These are phyloP conservation scores for Penicillium rolfsii DNA, from an alignment of 2,329 filamentous ascomycete genomes.

Conservation along the genomic window DNA sequence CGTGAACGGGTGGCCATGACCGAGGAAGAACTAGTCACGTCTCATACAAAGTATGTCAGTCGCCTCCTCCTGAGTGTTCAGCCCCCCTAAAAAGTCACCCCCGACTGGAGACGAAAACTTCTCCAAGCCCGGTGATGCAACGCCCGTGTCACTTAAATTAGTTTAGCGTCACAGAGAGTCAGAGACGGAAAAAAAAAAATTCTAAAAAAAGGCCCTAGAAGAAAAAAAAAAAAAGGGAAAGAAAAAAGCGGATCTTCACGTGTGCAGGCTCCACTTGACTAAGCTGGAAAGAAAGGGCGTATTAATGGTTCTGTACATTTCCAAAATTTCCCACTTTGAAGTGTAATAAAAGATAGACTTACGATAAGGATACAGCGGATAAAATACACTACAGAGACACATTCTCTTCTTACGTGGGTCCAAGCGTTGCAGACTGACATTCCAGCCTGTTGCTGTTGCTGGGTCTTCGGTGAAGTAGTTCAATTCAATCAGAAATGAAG, in stretches of 20 bases:
- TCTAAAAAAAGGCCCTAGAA: constrained; percentile 17
- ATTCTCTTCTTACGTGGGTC: constrained; percentile 6
- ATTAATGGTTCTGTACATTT: not conserved
- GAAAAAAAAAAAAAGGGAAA: constrained; percentile 14
- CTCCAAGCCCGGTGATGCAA: constrained; percentile 25
- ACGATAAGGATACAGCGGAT: not conserved
- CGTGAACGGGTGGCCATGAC: constrained; percentile 7
- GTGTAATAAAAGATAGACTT: not conserved
- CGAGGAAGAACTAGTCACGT: constrained; percentile 1
- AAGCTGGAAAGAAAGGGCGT: constrained; percentile 3
- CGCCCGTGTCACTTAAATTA: constrained; percentile 26
- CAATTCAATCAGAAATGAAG: not conserved
- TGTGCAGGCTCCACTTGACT: constrained; percentile 24
- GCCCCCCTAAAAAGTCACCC: not conserved
- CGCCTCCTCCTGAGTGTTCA: not conserved
- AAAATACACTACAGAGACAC: not conserved
- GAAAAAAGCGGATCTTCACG: constrained; percentile 13
- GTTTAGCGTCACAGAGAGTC: constrained; percentile 10
- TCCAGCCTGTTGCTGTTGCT: constrained; percentile 16
- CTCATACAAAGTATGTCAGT: constrained; percentile 1
- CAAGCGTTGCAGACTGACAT: constrained; percentile 19
- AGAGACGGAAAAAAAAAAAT: constrained; percentile 20
- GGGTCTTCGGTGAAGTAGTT: constrained; percentile 10
- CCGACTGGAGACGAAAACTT: no score
- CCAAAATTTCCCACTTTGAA: not conserved